Evolutionary conservation across 1,284 basidiomycete genomes (phyloP).

Genomic region (Lignosus rhinocerotis): DNA sequence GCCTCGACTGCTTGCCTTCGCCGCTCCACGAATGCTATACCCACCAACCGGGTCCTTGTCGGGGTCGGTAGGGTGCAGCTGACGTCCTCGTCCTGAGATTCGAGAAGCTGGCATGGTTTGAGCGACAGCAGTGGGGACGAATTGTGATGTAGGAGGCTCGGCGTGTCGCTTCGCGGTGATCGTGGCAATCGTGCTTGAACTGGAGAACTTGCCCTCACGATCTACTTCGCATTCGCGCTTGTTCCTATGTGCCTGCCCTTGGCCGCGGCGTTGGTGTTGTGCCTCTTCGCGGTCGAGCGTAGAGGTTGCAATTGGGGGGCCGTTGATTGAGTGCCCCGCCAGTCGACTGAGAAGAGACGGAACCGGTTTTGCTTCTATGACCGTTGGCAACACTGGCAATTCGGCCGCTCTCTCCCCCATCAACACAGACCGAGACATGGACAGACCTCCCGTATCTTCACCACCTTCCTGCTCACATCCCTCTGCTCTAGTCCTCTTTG

Average conservation of each 20-base stretch:
- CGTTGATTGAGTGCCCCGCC: constrained; percentile 18
- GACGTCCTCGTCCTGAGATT: neutral
- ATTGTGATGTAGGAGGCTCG: constrained; percentile 13
- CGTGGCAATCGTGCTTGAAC: neutral
- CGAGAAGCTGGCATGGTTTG: neutral
- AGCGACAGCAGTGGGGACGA: neutral
- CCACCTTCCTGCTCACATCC: neutral
- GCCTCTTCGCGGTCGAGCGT: constrained; percentile 3
- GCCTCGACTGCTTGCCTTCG: constrained; percentile 30
- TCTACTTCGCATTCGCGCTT: neutral
- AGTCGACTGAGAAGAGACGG: constrained; percentile 49
- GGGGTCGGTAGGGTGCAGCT: constrained; percentile 27
- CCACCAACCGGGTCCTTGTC: constrained; percentile 40
- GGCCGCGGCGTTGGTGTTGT: constrained; percentile 6
- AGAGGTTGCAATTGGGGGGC: neutral
- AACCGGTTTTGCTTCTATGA: constrained; percentile 26
- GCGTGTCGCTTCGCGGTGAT: constrained; percentile 27
- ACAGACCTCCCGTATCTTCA: neutral
- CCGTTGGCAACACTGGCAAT: neutral
- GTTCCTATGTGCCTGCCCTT: constrained; percentile 3
- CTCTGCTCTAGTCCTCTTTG: constrained; percentile 37
- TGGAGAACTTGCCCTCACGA: neutral
- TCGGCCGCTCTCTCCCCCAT: neutral
- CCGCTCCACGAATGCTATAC: constrained; percentile 60
- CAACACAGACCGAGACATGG: neutral